These are phyloP conservation scores for Nicotiana attenuata DNA, from an alignment of 257 asterid species.

Conservation along the genomic window DNA sequence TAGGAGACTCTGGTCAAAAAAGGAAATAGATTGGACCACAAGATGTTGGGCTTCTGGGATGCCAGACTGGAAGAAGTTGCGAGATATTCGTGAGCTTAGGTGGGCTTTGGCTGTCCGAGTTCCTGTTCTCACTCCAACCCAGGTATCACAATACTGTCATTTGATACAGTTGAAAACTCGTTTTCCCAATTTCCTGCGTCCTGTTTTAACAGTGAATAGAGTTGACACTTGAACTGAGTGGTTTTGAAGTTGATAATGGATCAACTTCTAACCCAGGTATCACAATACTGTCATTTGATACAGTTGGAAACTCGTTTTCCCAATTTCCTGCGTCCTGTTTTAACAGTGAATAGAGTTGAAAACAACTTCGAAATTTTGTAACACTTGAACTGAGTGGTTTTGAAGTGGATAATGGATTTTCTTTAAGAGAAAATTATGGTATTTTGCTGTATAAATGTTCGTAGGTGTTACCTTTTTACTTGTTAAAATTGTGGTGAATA, in stretches of 20 bases:
- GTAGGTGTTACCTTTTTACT: neutral
- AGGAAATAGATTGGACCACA: conserved; percentile 90
- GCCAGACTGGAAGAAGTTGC: conserved; percentile 94
- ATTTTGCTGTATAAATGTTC: neutral
- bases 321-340: neutral
- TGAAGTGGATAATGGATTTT: neutral
- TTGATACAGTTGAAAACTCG: neutral
- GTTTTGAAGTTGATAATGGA: too few relatives aligned
- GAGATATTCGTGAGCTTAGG: conserved; percentile 96
- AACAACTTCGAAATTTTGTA: neutral
- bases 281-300: neutral
- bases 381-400: neutral
- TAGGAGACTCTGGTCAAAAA: conserved; percentile 93
- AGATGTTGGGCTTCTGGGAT: conserved; percentile 95
- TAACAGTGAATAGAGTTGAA: neutral
- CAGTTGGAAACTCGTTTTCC: neutral
- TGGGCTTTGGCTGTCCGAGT: conserved; percentile 94
- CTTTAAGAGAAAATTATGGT: neutral
- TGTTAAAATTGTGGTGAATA: neutral
- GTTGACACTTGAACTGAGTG: too few relatives aligned
- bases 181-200: neutral
- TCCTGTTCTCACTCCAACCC: conserved; percentile 85
- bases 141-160: conserved; percentile 39
- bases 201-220: neutral
- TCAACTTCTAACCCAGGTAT: conserved; percentile 80